Evolutionary conservation across 192 early-diverging fungal genomes (phyloP).

Genomic region (Martensiomyces pterosporus): DNA sequence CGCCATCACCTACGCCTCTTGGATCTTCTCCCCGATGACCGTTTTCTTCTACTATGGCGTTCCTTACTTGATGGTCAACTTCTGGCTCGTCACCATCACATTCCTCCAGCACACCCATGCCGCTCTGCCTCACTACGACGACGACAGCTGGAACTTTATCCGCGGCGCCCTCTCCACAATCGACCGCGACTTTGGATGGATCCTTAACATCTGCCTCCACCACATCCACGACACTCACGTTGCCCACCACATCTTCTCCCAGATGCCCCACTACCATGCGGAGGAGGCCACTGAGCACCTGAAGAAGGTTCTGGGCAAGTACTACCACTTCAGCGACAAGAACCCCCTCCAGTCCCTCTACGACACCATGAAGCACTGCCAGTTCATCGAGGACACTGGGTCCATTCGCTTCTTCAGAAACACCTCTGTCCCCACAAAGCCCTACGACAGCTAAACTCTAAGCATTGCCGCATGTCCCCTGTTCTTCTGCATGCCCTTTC

Average conservation of each 20-base stretch:
- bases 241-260: conserved; percentile 92
- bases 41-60: conserved; percentile 82
- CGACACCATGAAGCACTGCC: conserved; percentile 65
- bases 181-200: conserved; percentile 82
- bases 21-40: conserved; percentile 53
- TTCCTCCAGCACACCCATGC: conserved; percentile 92
- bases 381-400: conserved; percentile 92
- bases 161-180: conserved; percentile 87
- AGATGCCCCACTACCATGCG: conserved; percentile 97
- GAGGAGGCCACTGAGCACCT: conserved; percentile 79
- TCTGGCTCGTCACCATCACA: conserved; percentile 96
- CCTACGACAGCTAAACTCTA: no score
- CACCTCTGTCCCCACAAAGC: conserved; percentile 16
- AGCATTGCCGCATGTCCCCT: no score
- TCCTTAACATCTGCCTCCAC: conserved; percentile 80
- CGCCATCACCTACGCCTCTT: conserved; percentile 52
- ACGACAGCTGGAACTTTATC: conserved; percentile 83
- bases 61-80: conserved; percentile 92
- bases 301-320: conserved; percentile 73
- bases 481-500: background rate
- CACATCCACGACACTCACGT: conserved; percentile 89
- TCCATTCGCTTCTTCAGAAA: conserved; percentile 64
- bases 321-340: conserved; percentile 75
- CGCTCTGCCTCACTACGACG: conserved; percentile 83
- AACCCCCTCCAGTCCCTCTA: conserved; percentile 65